Conservation (phyloP, 306 rosid genomes). For the Quercus aquifolioides region DNA sequence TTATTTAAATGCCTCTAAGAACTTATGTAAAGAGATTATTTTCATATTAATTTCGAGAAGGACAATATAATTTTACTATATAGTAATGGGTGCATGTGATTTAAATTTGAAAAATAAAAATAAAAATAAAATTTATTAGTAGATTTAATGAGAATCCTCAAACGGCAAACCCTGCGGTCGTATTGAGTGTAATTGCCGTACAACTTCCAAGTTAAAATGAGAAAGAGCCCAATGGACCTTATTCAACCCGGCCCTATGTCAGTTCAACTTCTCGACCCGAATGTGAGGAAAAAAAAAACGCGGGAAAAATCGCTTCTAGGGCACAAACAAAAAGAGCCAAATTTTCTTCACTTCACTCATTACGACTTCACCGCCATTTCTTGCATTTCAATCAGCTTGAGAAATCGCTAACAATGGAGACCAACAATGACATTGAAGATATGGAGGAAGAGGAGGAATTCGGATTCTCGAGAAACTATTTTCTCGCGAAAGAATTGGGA, state of each 20-base stretch:
- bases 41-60: too few species aligned
- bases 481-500: slow-evolving; percentile 72
- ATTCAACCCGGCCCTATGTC: not conserved
- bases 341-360: not conserved
- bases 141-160: too few species aligned
- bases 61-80: too few species aligned
- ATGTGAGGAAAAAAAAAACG: not conserved
- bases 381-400: not conserved
- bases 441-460: slow-evolving; percentile 63
- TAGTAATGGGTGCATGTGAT: too few species aligned
- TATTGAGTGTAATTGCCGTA: too few species aligned
- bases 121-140: too few species aligned
- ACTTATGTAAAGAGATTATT: too few species aligned
- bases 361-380: too few species aligned
- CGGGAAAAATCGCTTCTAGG: slow-evolving; percentile 24
- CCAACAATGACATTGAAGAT: slow-evolving; percentile 45
- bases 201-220: too few species aligned
- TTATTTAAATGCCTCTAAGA: too few species aligned
- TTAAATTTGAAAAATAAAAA: too few species aligned
- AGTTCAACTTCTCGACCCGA: not conserved
- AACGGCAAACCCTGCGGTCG: too few species aligned
- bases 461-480: slow-evolving; percentile 81
- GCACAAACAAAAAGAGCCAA: not conserved
- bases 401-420: slow-evolving; percentile 32
- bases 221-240: not conserved